Base-by-base conservation (phyloP, 2,329 filamentous ascomycete species). In the Fusarium cicatricum region DNA sequence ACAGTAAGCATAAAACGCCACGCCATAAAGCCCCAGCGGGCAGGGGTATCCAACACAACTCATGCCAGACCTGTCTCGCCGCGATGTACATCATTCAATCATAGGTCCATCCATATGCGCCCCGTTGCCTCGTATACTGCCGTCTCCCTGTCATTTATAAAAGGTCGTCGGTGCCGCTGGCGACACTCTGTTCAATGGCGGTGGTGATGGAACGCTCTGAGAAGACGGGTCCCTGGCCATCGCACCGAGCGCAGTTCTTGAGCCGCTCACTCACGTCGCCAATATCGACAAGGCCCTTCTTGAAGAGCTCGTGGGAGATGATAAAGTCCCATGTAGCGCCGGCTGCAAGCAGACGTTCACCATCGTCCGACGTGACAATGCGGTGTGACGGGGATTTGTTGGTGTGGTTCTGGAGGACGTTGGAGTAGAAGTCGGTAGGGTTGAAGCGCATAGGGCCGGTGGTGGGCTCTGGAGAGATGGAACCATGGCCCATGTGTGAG, bases 261-360 rank as follows among this genome's bases (percentile, higher is more conserved):
- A 98, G 78, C 11, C 87, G 81, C 69, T 95, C 90, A 72, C 89
- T 92, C 28, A 97, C 90, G 71, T 90, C 84, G 32, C 83, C 88
- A 11, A 97, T 86, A 72, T 98, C 91, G 21, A 97, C 88, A 16
- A 91, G 79, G 0, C 92, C 92, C 40, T 84, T 83, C 72, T 87
- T 85, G 72, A 90, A 96, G 9, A 92, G 76, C 7, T 90, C 86
- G 73, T 97, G 91, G 47, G 80, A 82, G 69, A 96, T 90, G 56
- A 98, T 95, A 48, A 92, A 80, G 68, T 97, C 93, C 94, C 94
- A 98, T 0, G 92, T 89, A 2, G 91, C 90, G 15, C 88, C 88
- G 0, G 89, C 89, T 32, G 89, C 89, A 7, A 95, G 80, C 12
- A 96, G 77, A 26, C 82, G 82, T 71, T 91, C 86, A 5, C 90